Evolutionary conservation across 306 rosid species (phyloP).

Genomic region (Trifolium pratense): DNA sequence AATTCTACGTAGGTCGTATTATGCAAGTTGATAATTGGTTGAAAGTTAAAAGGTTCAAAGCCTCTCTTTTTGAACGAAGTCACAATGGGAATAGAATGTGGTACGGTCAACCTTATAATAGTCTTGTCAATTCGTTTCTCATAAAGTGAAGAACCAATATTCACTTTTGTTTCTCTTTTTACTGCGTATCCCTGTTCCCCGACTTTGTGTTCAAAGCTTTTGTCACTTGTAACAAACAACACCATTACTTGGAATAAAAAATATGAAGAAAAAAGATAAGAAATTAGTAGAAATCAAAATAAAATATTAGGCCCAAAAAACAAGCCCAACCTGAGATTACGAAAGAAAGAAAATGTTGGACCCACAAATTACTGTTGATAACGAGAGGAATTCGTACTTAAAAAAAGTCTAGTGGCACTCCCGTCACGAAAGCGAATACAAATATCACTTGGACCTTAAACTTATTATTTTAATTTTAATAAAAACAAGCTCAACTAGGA

Average conservation of each 20-base stretch:
- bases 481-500: conserved; percentile 10
- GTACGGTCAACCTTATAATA: background rate
- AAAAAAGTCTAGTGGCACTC: conserved; percentile 9
- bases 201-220: background rate
- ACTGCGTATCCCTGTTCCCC: background rate
- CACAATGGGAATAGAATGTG: background rate
- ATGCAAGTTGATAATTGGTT: background rate
- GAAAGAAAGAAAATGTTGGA: conserved; percentile 9
- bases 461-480: background rate
- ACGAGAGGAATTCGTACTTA: conserved; percentile 6
- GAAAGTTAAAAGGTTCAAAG: background rate
- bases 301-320: background rate
- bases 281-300: background rate
- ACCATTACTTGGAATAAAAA: background rate
- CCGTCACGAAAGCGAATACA: conserved; percentile 45
- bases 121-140: background rate
- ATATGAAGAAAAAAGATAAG: no score
- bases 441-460: background rate
- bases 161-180: background rate
- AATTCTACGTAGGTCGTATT: background rate
- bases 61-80: background rate
- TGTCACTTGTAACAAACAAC: background rate
- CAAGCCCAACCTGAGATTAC: background rate
- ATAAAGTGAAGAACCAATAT: background rate
- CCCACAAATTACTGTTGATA: conserved; percentile 32